These are phyloP conservation scores for Nigrospora oryzae DNA, from an alignment of 2,329 filamentous ascomycete genomes.

Conservation along the genomic window DNA sequence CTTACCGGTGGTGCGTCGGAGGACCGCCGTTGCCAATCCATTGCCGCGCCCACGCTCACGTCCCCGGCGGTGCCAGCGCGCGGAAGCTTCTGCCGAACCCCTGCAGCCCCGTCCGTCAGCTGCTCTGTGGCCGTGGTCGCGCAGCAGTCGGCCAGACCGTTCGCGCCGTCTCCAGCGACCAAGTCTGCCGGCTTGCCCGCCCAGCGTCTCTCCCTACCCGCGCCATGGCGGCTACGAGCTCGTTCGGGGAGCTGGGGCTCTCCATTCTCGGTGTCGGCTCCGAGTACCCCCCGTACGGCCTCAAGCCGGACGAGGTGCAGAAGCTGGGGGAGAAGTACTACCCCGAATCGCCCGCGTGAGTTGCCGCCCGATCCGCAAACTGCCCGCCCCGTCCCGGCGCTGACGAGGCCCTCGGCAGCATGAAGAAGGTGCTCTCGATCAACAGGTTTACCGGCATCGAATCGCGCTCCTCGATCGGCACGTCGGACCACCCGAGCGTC, in stretches of 20 bases:
- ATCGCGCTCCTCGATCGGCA: conserved; percentile 52
- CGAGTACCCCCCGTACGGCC: conserved; percentile 50
- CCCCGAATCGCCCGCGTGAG: conserved; percentile 50
- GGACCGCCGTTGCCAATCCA: no score
- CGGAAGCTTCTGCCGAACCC: no score
- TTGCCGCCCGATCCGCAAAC: conserved; percentile 6
- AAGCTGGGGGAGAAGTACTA: conserved; percentile 48
- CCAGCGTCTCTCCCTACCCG: no score
- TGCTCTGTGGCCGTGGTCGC: no score
- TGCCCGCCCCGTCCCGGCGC: background rate
- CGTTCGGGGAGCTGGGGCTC: conserved; percentile 45
- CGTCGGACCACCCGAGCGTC: conserved; percentile 50
- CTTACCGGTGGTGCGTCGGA: no score
- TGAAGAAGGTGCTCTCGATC: conserved; percentile 54
- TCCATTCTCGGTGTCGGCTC: conserved; percentile 51
- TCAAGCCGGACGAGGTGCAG: conserved; percentile 41
- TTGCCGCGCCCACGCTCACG: no score
- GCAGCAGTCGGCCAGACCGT: no score
- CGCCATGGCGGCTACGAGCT: conserved; percentile 31
- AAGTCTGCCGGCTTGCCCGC: no score
- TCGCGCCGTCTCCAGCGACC: no score
- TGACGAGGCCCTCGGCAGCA: conserved; percentile 27
- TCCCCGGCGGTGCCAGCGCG: no score
- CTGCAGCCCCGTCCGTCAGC: no score
- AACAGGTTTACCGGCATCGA: conserved; percentile 60